Evolutionary conservation across 1,284 basidiomycete species (phyloP).

Genomic region (Phaffia rhodozyma): DNA sequence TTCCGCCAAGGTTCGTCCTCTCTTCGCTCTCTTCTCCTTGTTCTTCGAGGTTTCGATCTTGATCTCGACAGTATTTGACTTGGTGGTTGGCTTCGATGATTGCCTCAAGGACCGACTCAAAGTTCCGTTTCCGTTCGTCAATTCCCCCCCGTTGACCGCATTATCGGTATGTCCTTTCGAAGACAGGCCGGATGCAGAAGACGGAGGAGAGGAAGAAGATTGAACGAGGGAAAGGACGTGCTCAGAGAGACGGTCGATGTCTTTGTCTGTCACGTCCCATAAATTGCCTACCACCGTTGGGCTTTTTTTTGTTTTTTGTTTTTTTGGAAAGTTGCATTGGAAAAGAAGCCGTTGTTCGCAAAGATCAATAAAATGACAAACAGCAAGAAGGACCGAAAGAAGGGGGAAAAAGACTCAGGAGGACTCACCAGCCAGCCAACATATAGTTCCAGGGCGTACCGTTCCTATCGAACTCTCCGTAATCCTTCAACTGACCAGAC

Average conservation of each 20-base stretch:
- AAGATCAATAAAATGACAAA: not conserved
- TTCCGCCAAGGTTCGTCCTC: conserved; percentile 48
- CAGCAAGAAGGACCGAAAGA: not conserved
- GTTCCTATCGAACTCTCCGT: conserved; percentile 83
- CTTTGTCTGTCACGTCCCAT: conserved; percentile 97
- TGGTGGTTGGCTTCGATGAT: not conserved
- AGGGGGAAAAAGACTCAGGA: not conserved
- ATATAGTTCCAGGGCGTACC: conserved; percentile 92
- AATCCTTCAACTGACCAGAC: conserved; percentile 71
- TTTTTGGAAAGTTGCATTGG: too few relatives aligned
- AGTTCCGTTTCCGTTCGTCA: too few relatives aligned
- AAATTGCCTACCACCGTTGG: conserved; percentile 86
- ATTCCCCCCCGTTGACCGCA: not conserved
- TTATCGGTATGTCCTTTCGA: conserved; percentile 10
- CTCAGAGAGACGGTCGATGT: conserved; percentile 85
- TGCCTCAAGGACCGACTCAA: not conserved
- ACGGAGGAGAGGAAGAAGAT: conserved; percentile 36
- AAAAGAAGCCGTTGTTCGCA: conserved; percentile 3
- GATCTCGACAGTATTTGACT: not conserved
- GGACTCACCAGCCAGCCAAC: conserved; percentile 79
- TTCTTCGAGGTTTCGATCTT: not conserved
- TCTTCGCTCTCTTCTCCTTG: conserved; percentile 13
- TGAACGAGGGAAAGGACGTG: conserved; percentile 65
- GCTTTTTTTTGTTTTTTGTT: conserved; percentile 27
- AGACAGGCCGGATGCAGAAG: not conserved